These are phyloP conservation scores for Calamus simplicifolius DNA, from an alignment of 176 grass and related monocot genomes.

Conservation along the genomic window DNA sequence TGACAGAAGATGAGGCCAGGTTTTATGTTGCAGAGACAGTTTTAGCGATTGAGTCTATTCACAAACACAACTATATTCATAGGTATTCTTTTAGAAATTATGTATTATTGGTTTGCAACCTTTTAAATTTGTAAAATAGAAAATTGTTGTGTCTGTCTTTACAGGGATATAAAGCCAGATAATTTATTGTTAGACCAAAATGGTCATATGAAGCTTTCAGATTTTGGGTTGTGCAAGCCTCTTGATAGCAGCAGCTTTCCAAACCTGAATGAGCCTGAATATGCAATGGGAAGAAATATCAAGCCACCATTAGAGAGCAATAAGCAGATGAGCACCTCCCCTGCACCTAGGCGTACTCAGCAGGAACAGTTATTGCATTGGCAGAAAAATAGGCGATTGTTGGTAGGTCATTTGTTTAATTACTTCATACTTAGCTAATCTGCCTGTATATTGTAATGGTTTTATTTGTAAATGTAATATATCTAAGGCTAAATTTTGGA, in stretches of 20 bases:
- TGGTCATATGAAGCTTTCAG: constrained; percentile 95
- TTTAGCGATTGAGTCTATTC: constrained; percentile 91
- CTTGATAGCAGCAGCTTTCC: constrained; percentile 93
- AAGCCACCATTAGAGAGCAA: constrained; percentile 47
- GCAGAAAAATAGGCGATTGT: constrained; percentile 92
- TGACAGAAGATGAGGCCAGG: constrained; percentile 83
- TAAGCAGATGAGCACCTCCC: constrained; percentile 47
- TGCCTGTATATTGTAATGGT: too few species aligned
- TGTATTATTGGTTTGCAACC: constrained; percentile 3
- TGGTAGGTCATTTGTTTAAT: constrained; percentile 39
- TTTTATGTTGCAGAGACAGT: constrained; percentile 99
- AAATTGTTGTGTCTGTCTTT: constrained; percentile 26
- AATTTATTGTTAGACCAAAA: constrained; percentile 81
- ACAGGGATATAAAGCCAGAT: constrained; percentile 97
- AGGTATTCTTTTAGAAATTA: constrained; percentile 36
- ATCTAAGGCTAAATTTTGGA: too few species aligned
- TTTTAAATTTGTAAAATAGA: constrained; percentile 11
- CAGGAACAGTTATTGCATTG: constrained; percentile 94
- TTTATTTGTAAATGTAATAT: too few species aligned
- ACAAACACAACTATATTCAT: constrained; percentile 97
- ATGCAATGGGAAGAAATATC: constrained; percentile 49
- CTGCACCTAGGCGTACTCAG: constrained; percentile 74
- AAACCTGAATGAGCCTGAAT: constrained; percentile 79
- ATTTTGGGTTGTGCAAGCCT: constrained; percentile 97
- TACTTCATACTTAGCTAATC: constrained; percentile 8